Evolutionary conservation across 768 basidiomycete species (phyloP).

Genomic region (Trichaptum fuscoviolaceum): DNA sequence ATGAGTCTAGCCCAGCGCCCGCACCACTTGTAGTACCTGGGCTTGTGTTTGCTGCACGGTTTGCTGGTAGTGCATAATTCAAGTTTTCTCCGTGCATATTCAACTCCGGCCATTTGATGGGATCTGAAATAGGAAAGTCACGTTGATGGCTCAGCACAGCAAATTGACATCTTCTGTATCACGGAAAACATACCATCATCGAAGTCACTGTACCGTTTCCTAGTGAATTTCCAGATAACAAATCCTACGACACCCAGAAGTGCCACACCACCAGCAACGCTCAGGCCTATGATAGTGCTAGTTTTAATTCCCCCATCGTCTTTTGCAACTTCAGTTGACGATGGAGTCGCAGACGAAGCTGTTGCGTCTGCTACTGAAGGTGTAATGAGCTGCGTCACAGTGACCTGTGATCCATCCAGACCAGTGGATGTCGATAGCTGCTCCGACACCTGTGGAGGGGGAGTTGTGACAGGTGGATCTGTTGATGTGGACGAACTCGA

Average conservation of each 20-base stretch:
- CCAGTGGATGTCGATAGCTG: conserved; percentile 19
- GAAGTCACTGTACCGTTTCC: conserved; percentile 70
- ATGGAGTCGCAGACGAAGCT: conserved; percentile 22
- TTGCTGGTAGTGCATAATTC: conserved; percentile 63
- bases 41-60: conserved; percentile 25
- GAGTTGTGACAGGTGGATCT: conserved; percentile 6
- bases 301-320: conserved; percentile 44
- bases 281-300: conserved; percentile 74
- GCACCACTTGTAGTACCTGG: conserved; percentile 53
- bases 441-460: conserved; percentile 15
- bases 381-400: conserved; percentile 17
- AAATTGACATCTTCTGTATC: conserved; percentile 2
- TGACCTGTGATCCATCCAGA: conserved; percentile 24
- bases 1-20: conserved; percentile 59
- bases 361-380: conserved; percentile 10
- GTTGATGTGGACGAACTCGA: conserved; percentile 4
- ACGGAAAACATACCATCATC: conserved; percentile 63
- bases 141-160: conserved; percentile 5
- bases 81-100: conserved; percentile 50
- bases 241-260: conserved; percentile 66
- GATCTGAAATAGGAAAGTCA: conserved; percentile 34
- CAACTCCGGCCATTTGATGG: conserved; percentile 89
- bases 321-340: conserved; percentile 20
- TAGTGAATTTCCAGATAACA: conserved; percentile 81
- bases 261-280: conserved; percentile 77